Percentiles rank a stretch among this genome's conserved stretches.
These are phyloP conservation scores for Periglandula ipomoeae DNA, from an alignment of 2,329 filamentous ascomycete species.

Conservation along the genomic window DNA sequence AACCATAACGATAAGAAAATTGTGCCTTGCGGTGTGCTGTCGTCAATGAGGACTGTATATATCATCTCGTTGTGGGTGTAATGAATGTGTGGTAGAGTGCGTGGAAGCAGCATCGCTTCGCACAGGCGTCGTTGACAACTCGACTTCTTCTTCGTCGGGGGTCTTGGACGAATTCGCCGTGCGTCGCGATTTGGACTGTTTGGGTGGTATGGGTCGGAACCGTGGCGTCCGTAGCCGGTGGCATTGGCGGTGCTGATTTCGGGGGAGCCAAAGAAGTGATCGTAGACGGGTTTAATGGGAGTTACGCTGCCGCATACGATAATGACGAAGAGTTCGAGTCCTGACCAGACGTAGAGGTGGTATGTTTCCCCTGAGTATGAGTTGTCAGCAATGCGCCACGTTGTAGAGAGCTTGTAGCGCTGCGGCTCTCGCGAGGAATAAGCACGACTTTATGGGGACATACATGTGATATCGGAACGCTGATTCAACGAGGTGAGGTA, in stretches of 20 bases:
- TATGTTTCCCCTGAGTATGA: not conserved
- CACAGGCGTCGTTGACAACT: not conserved
- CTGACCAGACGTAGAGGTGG: slow-evolving; percentile 5
- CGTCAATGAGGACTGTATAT: not conserved
- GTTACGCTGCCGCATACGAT: slow-evolving; percentile 8
- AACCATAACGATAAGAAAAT: not conserved
- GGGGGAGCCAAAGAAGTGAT: not conserved
- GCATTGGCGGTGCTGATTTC: not conserved
- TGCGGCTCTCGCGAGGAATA: no score
- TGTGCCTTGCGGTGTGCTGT: not conserved
- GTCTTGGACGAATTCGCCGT: not conserved
- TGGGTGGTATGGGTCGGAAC: not conserved
- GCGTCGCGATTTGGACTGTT: not conserved
- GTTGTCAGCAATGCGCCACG: no score
- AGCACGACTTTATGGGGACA: no score
- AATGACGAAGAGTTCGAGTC: slow-evolving; percentile 6
- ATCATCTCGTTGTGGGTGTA: not conserved
- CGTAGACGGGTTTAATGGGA: slow-evolving; percentile 7
- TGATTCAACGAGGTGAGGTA: not conserved
- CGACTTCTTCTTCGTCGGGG: not conserved
- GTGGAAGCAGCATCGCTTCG: not conserved
- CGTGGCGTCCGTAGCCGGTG: not conserved
- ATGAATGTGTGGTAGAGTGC: not conserved
- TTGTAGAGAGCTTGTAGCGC: no score
- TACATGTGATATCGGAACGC: slow-evolving; percentile 3